Evolutionary conservation across 768 basidiomycete genomes (phyloP), one percentile per base, ranked within the genome.

Genomic region (Russula virescens): DNA sequence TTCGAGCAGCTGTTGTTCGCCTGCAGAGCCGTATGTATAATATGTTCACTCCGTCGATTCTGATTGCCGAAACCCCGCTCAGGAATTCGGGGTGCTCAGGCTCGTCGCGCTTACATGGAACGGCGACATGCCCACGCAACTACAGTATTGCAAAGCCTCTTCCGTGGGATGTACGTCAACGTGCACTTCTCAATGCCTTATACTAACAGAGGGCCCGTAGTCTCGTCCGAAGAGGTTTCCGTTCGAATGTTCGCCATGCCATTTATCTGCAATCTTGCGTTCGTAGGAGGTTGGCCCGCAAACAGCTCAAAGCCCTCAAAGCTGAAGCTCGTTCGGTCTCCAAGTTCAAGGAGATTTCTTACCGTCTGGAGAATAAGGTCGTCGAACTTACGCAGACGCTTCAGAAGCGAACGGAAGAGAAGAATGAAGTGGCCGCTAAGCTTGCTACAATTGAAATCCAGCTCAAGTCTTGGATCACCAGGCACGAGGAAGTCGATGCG

Each of bases 291-390:
- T 77, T 89, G 53, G 97, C 97, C 23, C 84, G 87, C 62, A 88
- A 86, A 68, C 86, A 98, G 71, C 83, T 99, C 66, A 90, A 88
- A 69, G 78, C 77, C 11, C 83, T 99, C 66, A 88, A 83, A 71
- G 83, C 87, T 9, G 97, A 99, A 74, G 97, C 97, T 7, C 92
- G 94, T 55, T 98, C 97, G 1, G 95, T 95, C 31, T 90, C 91
- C 68, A 97, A 94, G 72, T 98, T 96, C 85, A 98, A 97, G 77
- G 94, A 97, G 76, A 97, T 96, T 68, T 98, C 96, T 0, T 98
- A 98, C 72, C 86, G 85, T 68, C 81, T 99, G 60, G 97, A 99
- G 78, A 99, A 98, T 81, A 99, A 98, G 77, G 97, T 99, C 48
- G 93, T 99, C 62, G 96, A 98, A 72, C 88, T 99, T 65, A 98